phyloP scores from a whole-genome alignment of 2,329 filamentous ascomycete species.

The Ceratocystis papillata region DNA sequence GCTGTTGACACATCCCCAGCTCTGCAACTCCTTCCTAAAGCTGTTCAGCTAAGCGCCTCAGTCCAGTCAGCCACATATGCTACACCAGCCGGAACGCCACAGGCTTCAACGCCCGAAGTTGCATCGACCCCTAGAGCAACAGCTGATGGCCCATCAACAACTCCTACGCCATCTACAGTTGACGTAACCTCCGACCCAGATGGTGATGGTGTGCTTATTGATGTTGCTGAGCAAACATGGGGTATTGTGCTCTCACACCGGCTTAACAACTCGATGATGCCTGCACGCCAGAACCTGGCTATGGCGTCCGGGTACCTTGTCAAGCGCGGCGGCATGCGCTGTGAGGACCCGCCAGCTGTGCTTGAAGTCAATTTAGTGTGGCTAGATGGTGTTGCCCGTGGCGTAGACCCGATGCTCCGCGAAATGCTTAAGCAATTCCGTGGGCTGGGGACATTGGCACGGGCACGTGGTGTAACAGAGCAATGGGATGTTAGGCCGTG shows the following conservation, averaged over 20 bases:
- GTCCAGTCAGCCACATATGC: constrained; percentile 36
- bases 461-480: constrained; percentile 52
- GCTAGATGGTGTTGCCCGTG: constrained; percentile 42
- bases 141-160: constrained; percentile 41
- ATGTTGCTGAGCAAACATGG: constrained; percentile 66
- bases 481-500: constrained; percentile 58
- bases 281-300: constrained; percentile 45
- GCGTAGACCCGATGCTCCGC: constrained; percentile 53
- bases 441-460: constrained; percentile 56
- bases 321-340: constrained; percentile 47
- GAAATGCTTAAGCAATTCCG: constrained; percentile 63
- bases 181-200: constrained; percentile 39
- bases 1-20: constrained; percentile 55
- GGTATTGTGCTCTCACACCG: constrained; percentile 59
- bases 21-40: constrained; percentile 50
- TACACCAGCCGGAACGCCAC: constrained; percentile 60
- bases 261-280: constrained; percentile 47
- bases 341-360: constrained; percentile 48
- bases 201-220: constrained; percentile 57
- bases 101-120: constrained; percentile 47
- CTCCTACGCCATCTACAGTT: constrained; percentile 30
- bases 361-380: constrained; percentile 57
- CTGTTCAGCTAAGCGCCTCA: constrained; percentile 37
- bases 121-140: constrained; percentile 52
- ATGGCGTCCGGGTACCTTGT: constrained; percentile 56